Evolutionary conservation across 768 basidiomycete species (phyloP).

Genomic region (Trichaptum fuscoviolaceum): DNA sequence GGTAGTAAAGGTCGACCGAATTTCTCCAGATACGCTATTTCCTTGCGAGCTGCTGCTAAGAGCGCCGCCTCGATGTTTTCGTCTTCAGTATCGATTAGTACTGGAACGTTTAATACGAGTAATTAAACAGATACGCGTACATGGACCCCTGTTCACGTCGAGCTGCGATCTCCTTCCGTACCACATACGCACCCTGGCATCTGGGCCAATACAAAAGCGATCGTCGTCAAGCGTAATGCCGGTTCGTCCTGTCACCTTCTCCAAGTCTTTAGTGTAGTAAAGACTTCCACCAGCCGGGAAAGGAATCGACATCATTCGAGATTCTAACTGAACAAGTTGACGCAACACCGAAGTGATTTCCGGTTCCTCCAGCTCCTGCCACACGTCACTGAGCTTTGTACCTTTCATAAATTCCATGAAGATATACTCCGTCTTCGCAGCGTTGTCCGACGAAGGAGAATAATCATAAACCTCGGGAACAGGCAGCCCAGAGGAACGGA

Average conservation of each 20-base stretch:
- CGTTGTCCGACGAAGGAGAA: constrained; percentile 24
- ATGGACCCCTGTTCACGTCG: constrained; percentile 46
- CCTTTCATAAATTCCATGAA: constrained; percentile 32
- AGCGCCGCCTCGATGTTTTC: constrained; percentile 38
- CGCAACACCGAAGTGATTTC: constrained; percentile 37
- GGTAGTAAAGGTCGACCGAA: constrained; percentile 46
- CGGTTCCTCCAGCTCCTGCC: constrained; percentile 29
- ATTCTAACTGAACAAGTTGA: constrained; percentile 44
- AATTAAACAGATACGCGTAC: constrained; percentile 35
- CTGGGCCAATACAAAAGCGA: constrained; percentile 39
- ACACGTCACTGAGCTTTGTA: constrained; percentile 36
- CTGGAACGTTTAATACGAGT: constrained; percentile 17
- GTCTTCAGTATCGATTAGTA: constrained; percentile 36
- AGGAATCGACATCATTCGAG: constrained; percentile 39
- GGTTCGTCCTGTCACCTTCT: constrained; percentile 28
- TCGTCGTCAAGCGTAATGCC: constrained; percentile 33
- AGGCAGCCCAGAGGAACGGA: constrained; percentile 25
- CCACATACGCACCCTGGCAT: constrained; percentile 40
- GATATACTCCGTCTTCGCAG: constrained; percentile 24
- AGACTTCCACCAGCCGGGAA: constrained; percentile 50
- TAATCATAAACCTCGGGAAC: constrained; percentile 27
- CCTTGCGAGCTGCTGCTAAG: constrained; percentile 37
- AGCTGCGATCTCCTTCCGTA: constrained; percentile 45
- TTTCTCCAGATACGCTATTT: constrained; percentile 40
- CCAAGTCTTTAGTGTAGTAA: constrained; percentile 41